phyloP scores from a whole-genome alignment of 805 yeast genomes.

The Candida xiaguanensis region DNA sequence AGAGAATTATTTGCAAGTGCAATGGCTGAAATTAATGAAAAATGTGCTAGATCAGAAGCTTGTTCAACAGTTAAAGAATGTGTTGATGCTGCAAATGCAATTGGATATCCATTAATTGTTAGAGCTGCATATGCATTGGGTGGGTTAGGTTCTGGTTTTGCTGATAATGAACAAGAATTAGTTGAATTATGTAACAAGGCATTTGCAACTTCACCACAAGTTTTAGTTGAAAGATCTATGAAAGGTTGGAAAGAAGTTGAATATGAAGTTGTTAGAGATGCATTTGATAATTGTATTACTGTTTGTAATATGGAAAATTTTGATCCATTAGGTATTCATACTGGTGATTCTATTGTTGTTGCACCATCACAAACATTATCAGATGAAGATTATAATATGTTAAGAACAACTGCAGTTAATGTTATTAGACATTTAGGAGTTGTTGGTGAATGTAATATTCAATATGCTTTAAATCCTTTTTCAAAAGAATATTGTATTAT shows the following conservation, averaged over 20 bases:
- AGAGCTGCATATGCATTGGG: constrained; percentile 98
- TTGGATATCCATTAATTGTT: constrained; percentile 93
- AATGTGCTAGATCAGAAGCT: constrained; percentile 91
- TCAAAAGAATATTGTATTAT: constrained; percentile 94
- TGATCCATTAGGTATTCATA: constrained; percentile 97
- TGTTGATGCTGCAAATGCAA: constrained; percentile 72
- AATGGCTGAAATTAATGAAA: constrained; percentile 92
- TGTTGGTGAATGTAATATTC: constrained; percentile 99
- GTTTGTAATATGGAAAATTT: constrained; percentile 99
- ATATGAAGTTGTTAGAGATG: constrained; percentile 98
- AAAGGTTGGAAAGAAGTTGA: constrained; percentile 99
- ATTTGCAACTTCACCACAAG: constrained; percentile 94
- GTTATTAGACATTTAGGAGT: constrained; percentile 97
- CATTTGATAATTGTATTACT: constrained; percentile 94
- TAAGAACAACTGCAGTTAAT: constrained; percentile 95
- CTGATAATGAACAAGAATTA: constrained; percentile 80
- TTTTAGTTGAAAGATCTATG: constrained; percentile 91
- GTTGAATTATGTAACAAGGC: constrained; percentile 84
- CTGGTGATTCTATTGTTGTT: constrained; percentile 98
- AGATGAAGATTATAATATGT: constrained; percentile 96
- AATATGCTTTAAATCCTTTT: constrained; percentile 91
- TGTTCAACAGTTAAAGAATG: constrained; percentile 82
- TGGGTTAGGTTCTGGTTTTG: constrained; percentile 98
- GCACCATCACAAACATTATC: constrained; percentile 98
- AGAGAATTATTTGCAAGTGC: constrained; percentile 93